These are phyloP conservation scores for Gastrolobium bilobum DNA, from an alignment of 306 rosid species.

Conservation along the genomic window DNA sequence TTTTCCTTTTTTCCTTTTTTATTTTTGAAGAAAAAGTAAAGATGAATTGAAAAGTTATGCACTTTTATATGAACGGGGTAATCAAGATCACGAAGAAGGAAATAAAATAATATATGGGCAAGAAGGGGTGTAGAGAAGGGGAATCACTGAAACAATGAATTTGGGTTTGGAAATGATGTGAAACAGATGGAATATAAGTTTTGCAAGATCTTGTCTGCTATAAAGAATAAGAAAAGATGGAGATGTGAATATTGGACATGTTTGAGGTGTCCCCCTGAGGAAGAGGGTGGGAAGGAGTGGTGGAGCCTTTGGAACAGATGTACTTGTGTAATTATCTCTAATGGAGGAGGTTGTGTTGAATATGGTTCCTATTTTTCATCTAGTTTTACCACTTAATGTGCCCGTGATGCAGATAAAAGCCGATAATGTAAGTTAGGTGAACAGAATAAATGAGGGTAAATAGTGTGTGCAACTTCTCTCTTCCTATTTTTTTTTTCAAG, in stretches of 20 bases:
- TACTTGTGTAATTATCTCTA: constrained; percentile 58
- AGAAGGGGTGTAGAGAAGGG: neutral
- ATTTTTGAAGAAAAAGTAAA: neutral
- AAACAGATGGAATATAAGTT: constrained; percentile 62
- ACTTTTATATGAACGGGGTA: constrained; percentile 9
- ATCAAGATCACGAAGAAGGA: neutral
- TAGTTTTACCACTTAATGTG: too few species aligned
- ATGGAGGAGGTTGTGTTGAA: neutral
- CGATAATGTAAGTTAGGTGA: too few species aligned
- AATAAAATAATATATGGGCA: constrained; percentile 21
- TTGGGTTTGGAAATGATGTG: constrained; percentile 51
- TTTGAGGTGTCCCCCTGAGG: constrained; percentile 50
- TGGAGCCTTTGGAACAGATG: constrained; percentile 51
- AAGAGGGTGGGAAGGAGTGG: constrained; percentile 48
- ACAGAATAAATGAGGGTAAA: too few species aligned
- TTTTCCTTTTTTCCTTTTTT: neutral
- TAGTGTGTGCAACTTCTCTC: too few species aligned
- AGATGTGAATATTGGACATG: constrained; percentile 58
- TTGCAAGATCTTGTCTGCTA: constrained; percentile 81
- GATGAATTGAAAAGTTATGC: constrained; percentile 31
- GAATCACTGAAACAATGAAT: constrained; percentile 15
- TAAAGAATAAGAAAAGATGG: constrained; percentile 59
- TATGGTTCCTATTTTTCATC: too few species aligned
- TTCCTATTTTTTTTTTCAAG: too few species aligned
- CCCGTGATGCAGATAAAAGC: too few species aligned